These are phyloP conservation scores for Trametes coccinea DNA, from an alignment of 768 basidiomycete species.

Conservation along the genomic window DNA sequence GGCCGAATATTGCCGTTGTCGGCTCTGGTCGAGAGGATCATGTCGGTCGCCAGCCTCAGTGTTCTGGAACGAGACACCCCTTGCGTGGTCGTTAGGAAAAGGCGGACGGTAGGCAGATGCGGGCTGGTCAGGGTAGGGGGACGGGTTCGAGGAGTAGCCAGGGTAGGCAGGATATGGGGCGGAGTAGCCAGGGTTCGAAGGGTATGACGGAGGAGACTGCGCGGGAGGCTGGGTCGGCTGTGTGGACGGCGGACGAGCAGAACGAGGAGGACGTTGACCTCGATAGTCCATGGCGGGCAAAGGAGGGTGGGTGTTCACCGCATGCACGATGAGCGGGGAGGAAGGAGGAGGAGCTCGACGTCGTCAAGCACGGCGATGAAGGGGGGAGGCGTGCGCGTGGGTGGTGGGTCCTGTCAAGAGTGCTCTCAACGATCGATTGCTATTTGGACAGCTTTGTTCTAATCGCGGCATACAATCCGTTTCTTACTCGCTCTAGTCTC, in stretches of 20 bases:
- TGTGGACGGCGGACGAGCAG: conserved; percentile 34
- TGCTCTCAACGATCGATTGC: conserved; percentile 4
- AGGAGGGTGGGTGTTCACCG: conserved; percentile 23
- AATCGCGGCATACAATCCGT: neutral
- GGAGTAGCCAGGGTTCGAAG: conserved; percentile 7
- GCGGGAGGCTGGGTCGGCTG: conserved; percentile 25
- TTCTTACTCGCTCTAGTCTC: neutral
- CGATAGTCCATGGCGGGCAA: conserved; percentile 34
- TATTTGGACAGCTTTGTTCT: conserved; percentile 8
- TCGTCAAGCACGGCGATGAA: conserved; percentile 20
- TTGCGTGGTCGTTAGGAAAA: conserved; percentile 17
- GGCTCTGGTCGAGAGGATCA: conserved; percentile 54
- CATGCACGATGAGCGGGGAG: conserved; percentile 26
- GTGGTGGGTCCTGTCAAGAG: conserved; percentile 13
- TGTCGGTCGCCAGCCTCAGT: conserved; percentile 70
- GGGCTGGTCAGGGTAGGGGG: conserved; percentile 26
- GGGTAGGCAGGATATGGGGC: neutral
- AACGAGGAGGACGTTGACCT: conserved; percentile 40
- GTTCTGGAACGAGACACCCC: conserved; percentile 68
- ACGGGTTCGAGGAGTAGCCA: neutral
- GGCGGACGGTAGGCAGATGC: conserved; percentile 18
- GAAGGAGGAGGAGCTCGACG: conserved; percentile 16
- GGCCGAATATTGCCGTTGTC: conserved; percentile 46
- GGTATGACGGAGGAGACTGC: conserved; percentile 29
- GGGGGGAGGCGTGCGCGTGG: conserved; percentile 17